Percentiles rank a stretch among this genome's conserved stretches.
Evolutionary conservation across 768 basidiomycete species (phyloP).

Genomic region (Leucocoprinus leucothites): DNA sequence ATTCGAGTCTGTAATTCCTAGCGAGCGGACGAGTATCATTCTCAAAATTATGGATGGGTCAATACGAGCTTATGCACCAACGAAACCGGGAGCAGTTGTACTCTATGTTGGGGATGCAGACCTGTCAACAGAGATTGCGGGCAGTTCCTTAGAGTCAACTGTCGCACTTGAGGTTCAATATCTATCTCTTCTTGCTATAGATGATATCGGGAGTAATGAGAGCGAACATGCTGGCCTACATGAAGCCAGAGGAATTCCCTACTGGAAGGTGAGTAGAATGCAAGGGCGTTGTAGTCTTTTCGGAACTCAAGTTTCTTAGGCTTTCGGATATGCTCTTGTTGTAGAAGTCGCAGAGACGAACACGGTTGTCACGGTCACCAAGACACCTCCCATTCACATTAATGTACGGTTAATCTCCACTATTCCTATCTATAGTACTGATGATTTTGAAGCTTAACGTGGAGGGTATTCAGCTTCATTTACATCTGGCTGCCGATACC

Average conservation of each 20-base stretch:
- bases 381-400: constrained; percentile 18
- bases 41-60: constrained; percentile 67
- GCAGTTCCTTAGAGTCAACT: constrained; percentile 54
- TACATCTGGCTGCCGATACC: constrained; percentile 82
- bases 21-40: constrained; percentile 74
- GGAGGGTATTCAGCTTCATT: constrained; percentile 46
- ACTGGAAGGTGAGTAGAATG: constrained; percentile 63
- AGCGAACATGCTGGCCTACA: constrained; percentile 17
- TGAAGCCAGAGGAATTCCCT: constrained; percentile 32
- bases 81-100: constrained; percentile 62
- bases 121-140: constrained; percentile 72
- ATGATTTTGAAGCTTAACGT: constrained; percentile 45
- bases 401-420: constrained; percentile 16
- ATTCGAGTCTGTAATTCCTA: constrained; percentile 92
- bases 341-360: constrained; percentile 54
- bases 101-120: constrained; percentile 62
- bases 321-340: constrained; percentile 66
- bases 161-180: constrained; percentile 48
- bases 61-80: constrained; percentile 54
- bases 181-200: constrained; percentile 44
- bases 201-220: constrained; percentile 27
- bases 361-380: constrained; percentile 33
- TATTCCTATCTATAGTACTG: no score
- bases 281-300: background rate
- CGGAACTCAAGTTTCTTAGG: constrained; percentile 31